Conservation (phyloP, 2,329 filamentous ascomycete genomes). For the Endothia cerciana region DNA sequence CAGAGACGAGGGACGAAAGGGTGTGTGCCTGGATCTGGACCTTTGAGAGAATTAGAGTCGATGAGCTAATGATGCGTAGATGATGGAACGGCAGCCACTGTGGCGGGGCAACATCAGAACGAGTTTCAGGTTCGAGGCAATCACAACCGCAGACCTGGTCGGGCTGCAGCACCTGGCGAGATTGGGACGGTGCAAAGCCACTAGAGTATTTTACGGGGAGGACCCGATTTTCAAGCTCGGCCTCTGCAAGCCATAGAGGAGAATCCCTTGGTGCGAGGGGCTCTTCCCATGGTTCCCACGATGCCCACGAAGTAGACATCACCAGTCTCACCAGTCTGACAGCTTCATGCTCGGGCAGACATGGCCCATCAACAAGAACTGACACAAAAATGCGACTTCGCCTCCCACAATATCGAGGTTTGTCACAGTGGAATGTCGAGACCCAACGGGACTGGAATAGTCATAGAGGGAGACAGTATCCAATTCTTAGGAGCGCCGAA, state of each 20-base stretch:
- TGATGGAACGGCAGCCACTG: slow-evolving; percentile 4
- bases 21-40: neutral
- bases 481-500: slow-evolving; percentile 68
- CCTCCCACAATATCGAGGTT: neutral
- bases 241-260: neutral
- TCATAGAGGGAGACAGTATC: slow-evolving; percentile 54
- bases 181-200: neutral
- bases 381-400: neutral
- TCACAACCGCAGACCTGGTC: neutral
- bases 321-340: neutral
- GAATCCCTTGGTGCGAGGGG: neutral
- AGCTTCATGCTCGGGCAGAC: neutral
- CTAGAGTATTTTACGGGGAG: neutral
- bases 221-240: neutral
- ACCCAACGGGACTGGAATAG: slow-evolving; percentile 66
- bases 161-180: neutral
- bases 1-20: neutral
- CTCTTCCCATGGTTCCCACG: neutral
- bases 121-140: slow-evolving; percentile 16
- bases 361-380: neutral
- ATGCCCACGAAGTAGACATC: neutral
- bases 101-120: neutral
- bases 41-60: slow-evolving; percentile 1
- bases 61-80: slow-evolving; percentile 13
- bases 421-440: slow-evolving; percentile 50